These are phyloP conservation scores for Ceratocystis ficicola DNA, from an alignment of 2,329 filamentous ascomycete species.

Conservation along the genomic window DNA sequence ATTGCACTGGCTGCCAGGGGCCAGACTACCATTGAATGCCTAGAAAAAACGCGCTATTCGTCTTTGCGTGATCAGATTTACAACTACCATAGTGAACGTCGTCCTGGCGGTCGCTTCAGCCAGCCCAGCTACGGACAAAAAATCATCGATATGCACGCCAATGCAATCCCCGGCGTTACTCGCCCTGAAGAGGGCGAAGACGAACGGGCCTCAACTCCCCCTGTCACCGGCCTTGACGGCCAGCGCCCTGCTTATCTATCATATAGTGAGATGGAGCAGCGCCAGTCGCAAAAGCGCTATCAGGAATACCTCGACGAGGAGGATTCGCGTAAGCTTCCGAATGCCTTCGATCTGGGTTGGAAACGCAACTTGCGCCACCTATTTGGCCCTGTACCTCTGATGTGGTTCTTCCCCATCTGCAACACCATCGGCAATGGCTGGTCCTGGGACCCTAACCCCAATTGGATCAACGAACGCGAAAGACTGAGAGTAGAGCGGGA, in stretches of 20 bases:
- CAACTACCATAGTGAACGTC: conserved; percentile 45
- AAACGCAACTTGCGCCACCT: conserved; percentile 67
- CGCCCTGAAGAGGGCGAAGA: conserved; percentile 71
- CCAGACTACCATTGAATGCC: conserved; percentile 88
- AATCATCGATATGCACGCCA: conserved; percentile 68
- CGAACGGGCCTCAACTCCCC: conserved; percentile 26
- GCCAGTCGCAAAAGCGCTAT: conserved; percentile 44
- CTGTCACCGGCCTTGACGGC: conserved; percentile 27
- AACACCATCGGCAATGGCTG: conserved; percentile 89
- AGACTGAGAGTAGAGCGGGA: conserved; percentile 45
- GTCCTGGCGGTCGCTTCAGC: conserved; percentile 37
- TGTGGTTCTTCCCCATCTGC: conserved; percentile 71
- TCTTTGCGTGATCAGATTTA: conserved; percentile 62
- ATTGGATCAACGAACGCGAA: conserved; percentile 63
- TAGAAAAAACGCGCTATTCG: conserved; percentile 91
- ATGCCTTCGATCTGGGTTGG: conserved; percentile 86
- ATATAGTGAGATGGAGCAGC: conserved; percentile 44
- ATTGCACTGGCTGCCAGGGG: conserved; percentile 65
- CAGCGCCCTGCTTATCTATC: conserved; percentile 36
- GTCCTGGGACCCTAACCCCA: conserved; percentile 76
- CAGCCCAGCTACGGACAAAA: conserved; percentile 57
- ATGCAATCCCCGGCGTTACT: conserved; percentile 67
- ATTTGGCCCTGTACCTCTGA: conserved; percentile 57
- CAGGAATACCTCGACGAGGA: conserved; percentile 77
- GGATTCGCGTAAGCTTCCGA: conserved; percentile 76